A percentile compares a stretch with the other conserved stretches of the same genome.
Conservation (phyloP, 2,329 filamentous ascomycete genomes). For the Pyrenophora seminiperda region DNA sequence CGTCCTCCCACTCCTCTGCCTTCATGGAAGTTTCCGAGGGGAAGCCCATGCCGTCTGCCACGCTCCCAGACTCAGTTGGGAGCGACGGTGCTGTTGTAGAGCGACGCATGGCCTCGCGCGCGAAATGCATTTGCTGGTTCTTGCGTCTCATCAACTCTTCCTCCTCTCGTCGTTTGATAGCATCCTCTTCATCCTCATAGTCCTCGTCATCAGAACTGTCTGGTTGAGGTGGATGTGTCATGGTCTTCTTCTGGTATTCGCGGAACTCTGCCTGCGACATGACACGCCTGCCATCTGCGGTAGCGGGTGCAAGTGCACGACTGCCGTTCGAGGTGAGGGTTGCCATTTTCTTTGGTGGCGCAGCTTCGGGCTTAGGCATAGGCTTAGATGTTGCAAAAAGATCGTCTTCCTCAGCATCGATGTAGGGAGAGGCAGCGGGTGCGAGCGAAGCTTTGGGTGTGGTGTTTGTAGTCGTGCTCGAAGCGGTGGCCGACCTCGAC, state of each 20-base stretch:
- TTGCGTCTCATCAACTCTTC: conserved; percentile 41
- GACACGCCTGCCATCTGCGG: conserved; percentile 29
- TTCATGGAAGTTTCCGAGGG: conserved; percentile 44
- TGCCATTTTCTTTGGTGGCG: conserved; percentile 11
- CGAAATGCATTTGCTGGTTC: conserved; percentile 43
- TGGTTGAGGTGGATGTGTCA: conserved; percentile 30
- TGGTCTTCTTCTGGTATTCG: conserved; percentile 36
- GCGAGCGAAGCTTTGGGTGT: conserved; percentile 38
- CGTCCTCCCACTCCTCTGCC: conserved; percentile 47
- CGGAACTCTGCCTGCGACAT: conserved; percentile 44
- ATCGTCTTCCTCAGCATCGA: conserved; percentile 39
- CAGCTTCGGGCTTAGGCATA: conserved; percentile 12
- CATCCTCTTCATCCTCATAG: conserved; percentile 48
- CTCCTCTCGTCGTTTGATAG: conserved; percentile 40
- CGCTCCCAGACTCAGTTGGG: conserved; percentile 19
- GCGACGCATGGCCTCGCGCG: conserved; percentile 43
- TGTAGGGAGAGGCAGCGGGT: conserved; percentile 21
- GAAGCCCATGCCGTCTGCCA: conserved; percentile 36
- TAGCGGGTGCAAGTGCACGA: conserved; percentile 15
- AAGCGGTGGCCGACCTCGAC: conserved; percentile 33
- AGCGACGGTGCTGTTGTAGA: conserved; percentile 38
- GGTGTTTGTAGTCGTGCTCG: conserved; percentile 35
- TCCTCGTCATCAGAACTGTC: conserved; percentile 43
- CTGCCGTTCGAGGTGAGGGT: conserved; percentile 16
- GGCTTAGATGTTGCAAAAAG: conserved; percentile 33